Percentiles rank a stretch among this genome's conserved stretches.
These are phyloP conservation scores for Botrytis squamosa DNA, from an alignment of 2,329 filamentous ascomycete genomes.

Conservation along the genomic window DNA sequence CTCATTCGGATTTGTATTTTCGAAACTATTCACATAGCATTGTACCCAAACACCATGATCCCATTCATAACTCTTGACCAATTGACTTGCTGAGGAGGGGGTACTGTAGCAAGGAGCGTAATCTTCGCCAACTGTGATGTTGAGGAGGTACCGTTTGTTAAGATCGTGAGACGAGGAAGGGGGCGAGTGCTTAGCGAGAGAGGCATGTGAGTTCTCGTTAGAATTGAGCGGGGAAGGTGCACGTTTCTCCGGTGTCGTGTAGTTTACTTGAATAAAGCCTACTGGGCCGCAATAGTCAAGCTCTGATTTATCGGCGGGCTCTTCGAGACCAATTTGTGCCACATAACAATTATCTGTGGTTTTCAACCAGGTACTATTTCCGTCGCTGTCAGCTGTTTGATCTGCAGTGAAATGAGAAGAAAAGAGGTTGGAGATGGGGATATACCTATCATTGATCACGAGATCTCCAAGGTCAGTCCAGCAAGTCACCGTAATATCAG, in stretches of 20 bases:
- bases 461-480: constrained; percentile 26
- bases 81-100: neutral
- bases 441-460: constrained; percentile 26
- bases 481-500: constrained; percentile 27
- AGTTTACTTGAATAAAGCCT: constrained; percentile 28
- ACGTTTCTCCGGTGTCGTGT: constrained; percentile 13
- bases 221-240: neutral
- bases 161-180: neutral
- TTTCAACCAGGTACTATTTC: constrained; percentile 27
- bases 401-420: neutral
- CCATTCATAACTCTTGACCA: constrained; percentile 15
- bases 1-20: constrained; percentile 13
- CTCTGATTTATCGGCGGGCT: constrained; percentile 22
- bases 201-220: neutral
- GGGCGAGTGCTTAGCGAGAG: neutral
- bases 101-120: constrained; percentile 25
- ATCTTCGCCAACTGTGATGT: constrained; percentile 30
- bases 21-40: neutral
- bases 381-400: constrained; percentile 10
- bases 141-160: constrained; percentile 24
- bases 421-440: neutral
- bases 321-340: constrained; percentile 24
- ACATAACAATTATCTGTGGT: constrained; percentile 30
- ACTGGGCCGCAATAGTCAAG: constrained; percentile 32
- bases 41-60: constrained; percentile 16